Evolutionary conservation across 805 yeast species (phyloP).

Genomic region (Pichia membranifaciens): DNA sequence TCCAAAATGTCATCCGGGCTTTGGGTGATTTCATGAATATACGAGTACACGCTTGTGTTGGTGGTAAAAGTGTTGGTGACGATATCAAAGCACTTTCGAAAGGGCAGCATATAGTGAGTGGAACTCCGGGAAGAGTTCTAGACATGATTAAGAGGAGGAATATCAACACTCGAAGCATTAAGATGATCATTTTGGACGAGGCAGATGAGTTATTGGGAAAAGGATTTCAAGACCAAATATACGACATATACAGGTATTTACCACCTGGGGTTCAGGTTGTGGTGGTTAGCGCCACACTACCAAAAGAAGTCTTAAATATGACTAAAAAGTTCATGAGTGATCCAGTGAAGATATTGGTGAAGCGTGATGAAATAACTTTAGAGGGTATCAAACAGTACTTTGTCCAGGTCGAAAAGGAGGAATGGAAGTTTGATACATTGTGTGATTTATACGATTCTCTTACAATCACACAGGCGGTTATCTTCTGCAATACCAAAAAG

Average conservation of each 20-base stretch:
- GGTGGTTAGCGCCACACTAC: conserved; percentile 91
- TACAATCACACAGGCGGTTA: conserved; percentile 95
- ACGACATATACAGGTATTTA: conserved; percentile 83
- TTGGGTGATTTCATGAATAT: conserved; percentile 88
- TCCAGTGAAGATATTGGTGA: conserved; percentile 90
- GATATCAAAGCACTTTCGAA: conserved; percentile 78
- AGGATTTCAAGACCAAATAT: conserved; percentile 94
- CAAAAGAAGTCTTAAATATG: conserved; percentile 83
- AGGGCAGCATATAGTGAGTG: conserved; percentile 91
- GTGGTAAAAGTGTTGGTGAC: conserved; percentile 88
- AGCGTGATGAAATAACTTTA: conserved; percentile 89
- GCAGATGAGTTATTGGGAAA: conserved; percentile 94
- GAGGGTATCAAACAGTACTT: conserved; percentile 94
- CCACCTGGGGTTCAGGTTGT: conserved; percentile 92
- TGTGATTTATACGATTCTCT: conserved; percentile 93
- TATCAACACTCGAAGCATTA: conserved; percentile 75
- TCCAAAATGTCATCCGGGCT: conserved; percentile 86
- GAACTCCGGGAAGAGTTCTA: conserved; percentile 96
- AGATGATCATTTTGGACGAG: conserved; percentile 95
- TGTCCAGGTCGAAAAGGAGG: conserved; percentile 87
- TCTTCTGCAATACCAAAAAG: conserved; percentile 92
- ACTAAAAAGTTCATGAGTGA: conserved; percentile 91
- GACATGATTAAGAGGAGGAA: conserved; percentile 92
- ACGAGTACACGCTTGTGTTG: conserved; percentile 93
- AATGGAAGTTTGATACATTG: conserved; percentile 89